Base-by-base conservation (phyloP, 495 filamentous ascomycete genomes). In the Talaromyces proteolyticus region DNA sequence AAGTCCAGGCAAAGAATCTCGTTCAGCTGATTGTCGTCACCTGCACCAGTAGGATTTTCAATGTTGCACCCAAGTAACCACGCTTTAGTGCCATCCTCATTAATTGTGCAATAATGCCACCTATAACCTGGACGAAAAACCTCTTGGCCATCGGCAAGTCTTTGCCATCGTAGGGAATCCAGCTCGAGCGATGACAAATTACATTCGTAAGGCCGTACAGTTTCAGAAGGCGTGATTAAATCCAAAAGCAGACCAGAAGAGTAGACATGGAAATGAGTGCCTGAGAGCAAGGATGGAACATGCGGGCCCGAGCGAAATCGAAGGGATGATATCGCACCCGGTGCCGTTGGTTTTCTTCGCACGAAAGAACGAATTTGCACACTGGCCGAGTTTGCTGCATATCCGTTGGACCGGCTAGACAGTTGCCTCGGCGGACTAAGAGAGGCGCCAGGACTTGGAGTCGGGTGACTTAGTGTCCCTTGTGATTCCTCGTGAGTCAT, bases 91-190 rank as follows among this genome's bases (percentile, higher is more conserved):
- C 89, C 91, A 49, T 91, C 85, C 53, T 93, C 82, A 61, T 96
- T 90, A 65, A 95, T 84, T 0, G 89, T 91, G 62, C 93, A 96
- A 62, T 98, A 98, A 64, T 96, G 92, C 94, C 94, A 97, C 44
- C 90, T 82, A 63, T 91, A 97, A 8, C 85, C 85, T 1, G 81
- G 75, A 47, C 86, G 76, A 68, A 96, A 96, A 20, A 97, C 86
- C 60, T 97, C 94, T 22, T 85, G 85, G 7, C 93, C 94, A 53
- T 96, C 91, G 8, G 90, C 91, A 6, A 98, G 69, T 59, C 88
- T 91, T 62, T 93, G 89, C 93, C 93, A 98, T 34, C 89, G 83
- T 44, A 96, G 67, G 12, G 88, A 82, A 47, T 84, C 84, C 11
- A 98, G 74, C 42, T 97, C 92, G 14, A 98, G 72, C 1, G 89